These are phyloP conservation scores for Podila horticola DNA, from an alignment of 192 early-diverging fungal species.

Conservation along the genomic window DNA sequence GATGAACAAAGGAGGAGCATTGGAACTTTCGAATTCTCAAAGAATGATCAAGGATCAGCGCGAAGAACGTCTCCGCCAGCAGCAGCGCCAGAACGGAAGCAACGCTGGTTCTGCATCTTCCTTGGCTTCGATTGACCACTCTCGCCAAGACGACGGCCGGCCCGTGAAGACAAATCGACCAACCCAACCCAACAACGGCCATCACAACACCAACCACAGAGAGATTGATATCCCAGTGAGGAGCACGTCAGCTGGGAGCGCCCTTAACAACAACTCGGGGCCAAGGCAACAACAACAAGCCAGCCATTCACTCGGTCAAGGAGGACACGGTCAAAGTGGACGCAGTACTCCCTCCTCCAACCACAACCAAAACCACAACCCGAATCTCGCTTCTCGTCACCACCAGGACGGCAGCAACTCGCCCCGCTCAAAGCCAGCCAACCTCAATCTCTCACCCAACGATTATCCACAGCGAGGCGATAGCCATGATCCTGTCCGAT, in stretches of 20 bases:
- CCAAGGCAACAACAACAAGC: background rate
- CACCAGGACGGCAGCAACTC: background rate
- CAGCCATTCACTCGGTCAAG: background rate
- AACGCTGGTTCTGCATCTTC: conserved; percentile 18
- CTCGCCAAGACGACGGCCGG: conserved; percentile 17
- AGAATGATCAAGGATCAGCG: conserved; percentile 41
- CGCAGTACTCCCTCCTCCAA: background rate
- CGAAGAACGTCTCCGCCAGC: conserved; percentile 8
- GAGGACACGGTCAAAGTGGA: background rate
- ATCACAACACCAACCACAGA: background rate
- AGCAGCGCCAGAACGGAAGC: conserved; percentile 16
- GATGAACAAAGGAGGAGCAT: background rate
- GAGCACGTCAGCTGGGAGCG: conserved; percentile 27
- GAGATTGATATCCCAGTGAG: conserved; percentile 21
- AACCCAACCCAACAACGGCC: conserved; percentile 7
- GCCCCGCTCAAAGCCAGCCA: conserved; percentile 4
- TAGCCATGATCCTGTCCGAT: background rate
- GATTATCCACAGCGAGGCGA: conserved; percentile 4
- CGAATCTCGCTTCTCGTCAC: background rate
- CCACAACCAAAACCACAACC: background rate
- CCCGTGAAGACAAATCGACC: conserved; percentile 1
- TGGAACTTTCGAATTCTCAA: conserved; percentile 21
- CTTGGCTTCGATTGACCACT: conserved; percentile 16
- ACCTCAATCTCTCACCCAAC: conserved; percentile 13
- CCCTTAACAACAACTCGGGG: conserved; percentile 3